phyloP scores from a whole-genome alignment of 768 basidiomycete species.

The Suillus subalutaceus region DNA sequence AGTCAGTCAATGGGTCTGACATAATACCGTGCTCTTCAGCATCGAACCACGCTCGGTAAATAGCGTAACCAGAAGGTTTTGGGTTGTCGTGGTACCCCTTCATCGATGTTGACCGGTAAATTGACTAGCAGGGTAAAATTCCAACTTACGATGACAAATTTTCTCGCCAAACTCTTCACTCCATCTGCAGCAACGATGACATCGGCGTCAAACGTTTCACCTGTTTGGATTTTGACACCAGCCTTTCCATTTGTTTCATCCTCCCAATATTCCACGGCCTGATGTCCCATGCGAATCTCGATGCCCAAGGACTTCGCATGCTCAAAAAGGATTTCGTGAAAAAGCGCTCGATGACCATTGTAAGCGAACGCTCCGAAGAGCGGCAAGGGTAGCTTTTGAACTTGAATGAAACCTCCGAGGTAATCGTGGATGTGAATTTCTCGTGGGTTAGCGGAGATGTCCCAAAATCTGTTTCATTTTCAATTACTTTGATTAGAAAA shows the following conservation, averaged over 20 bases:
- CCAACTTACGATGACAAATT: constrained; percentile 21
- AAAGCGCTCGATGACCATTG: constrained; percentile 32
- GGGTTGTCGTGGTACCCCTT: constrained; percentile 28
- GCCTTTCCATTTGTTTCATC: constrained; percentile 13
- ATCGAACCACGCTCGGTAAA: constrained; percentile 31
- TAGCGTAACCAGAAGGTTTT: constrained; percentile 24
- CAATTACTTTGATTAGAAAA: constrained; percentile 18
- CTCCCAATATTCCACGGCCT: constrained; percentile 24
- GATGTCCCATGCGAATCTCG: constrained; percentile 22
- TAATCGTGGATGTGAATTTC: constrained; percentile 22
- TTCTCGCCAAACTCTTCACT: constrained; percentile 21
- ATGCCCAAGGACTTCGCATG: constrained; percentile 23
- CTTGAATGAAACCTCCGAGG: constrained; percentile 22
- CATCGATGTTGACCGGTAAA: background rate
- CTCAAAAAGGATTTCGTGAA: constrained; percentile 23
- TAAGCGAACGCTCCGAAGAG: constrained; percentile 23
- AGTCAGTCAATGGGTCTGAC: constrained; percentile 22
- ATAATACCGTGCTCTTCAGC: constrained; percentile 23
- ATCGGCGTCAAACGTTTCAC: constrained; percentile 21
- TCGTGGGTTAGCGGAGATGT: constrained; percentile 19
- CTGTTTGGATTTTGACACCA: constrained; percentile 19
- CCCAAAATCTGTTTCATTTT: constrained; percentile 21
- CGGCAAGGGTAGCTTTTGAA: constrained; percentile 20
- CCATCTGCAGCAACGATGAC: constrained; percentile 31
- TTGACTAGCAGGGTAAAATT: background rate